Base-by-base conservation (phyloP, 176 grass and related monocot genomes). In the Panicum miliaceum region DNA sequence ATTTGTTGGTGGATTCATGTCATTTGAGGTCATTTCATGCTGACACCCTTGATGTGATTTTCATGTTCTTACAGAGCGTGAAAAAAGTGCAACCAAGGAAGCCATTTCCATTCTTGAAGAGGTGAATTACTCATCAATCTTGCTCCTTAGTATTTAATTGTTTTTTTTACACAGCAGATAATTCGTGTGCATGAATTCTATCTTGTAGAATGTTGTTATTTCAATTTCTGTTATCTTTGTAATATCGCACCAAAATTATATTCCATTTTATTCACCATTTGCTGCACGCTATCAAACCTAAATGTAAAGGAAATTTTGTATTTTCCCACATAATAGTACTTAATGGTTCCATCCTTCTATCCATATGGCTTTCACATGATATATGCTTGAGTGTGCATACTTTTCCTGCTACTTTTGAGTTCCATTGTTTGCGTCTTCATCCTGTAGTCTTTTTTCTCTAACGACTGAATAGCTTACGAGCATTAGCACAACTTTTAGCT, bases 61-160 rank as follows among this genome's bases (percentile, higher is more conserved):
- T 63, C 8, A 34, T 87, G 12, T 82, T 73, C 53, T 87, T 85
- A 53, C 85, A 98, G 93, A 95, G 78, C 93, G 93, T 5, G 93
- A 95, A 88, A 98, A 98, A 90, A 98, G 91, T 87, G 91, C 96
- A 59, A 98, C 93, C 14, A 98, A 95, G 88, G 96, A 98, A 89
- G 96, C 91, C 50, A 94, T 95, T 77, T 81, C 85, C 37, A 87
- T 98, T 87, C 91, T 98, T 84, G 68, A 89, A 87, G 64, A 94
- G 91, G 96, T 95, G 27, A 73, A 80, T 37, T 19, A 57, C 63
- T 76, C 29, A 83, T 53, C 64, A 79, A 46, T 71, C 9, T 42
- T 79, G 53, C 53, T 68, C 36, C 48, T 29, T 77, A 81, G 84
- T 80, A 63, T 84, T 87, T 51, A 36, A 51, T 71, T 82, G 41